A percentile compares a stretch with the other conserved stretches of the same genome.
These are phyloP conservation scores for Clausena lansium DNA, from an alignment of 345 rosid species.

Conservation along the genomic window DNA sequence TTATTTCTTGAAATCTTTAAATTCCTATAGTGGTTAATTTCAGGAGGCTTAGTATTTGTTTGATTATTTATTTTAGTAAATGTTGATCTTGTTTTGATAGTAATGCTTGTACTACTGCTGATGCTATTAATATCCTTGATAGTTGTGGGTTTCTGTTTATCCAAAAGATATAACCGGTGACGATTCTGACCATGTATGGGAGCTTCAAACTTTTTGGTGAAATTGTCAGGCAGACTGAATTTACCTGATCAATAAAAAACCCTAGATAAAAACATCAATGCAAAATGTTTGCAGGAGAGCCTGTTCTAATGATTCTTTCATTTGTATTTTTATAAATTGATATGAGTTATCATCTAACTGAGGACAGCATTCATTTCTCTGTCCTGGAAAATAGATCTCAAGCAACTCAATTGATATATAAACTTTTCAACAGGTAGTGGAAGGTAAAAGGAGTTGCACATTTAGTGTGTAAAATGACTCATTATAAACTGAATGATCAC, in stretches of 20 bases:
- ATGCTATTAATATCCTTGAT: not conserved
- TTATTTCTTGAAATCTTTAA: not conserved
- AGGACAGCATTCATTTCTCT: not conserved
- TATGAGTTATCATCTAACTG: not conserved
- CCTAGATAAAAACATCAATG: not conserved
- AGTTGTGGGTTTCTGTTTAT: not conserved
- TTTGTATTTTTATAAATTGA: not conserved
- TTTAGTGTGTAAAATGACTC: not conserved
- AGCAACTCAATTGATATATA: not conserved
- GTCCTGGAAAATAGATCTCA: not conserved
- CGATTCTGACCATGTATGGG: not conserved
- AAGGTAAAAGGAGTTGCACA: not conserved
- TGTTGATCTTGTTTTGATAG: not conserved
- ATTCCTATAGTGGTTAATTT: not conserved
- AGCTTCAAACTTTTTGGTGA: not conserved
- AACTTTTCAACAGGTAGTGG: not conserved
- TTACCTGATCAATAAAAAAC: not conserved
- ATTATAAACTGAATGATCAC: not conserved
- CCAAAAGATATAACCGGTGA: not conserved
- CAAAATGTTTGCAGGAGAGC: not conserved
- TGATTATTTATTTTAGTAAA: not conserved
- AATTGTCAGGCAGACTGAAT: not conserved
- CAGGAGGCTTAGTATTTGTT: not conserved
- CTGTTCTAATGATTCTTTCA: not conserved
- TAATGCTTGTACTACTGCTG: not conserved